Base-by-base conservation (phyloP, 768 basidiomycete genomes). In the Nidula microcarpa region DNA sequence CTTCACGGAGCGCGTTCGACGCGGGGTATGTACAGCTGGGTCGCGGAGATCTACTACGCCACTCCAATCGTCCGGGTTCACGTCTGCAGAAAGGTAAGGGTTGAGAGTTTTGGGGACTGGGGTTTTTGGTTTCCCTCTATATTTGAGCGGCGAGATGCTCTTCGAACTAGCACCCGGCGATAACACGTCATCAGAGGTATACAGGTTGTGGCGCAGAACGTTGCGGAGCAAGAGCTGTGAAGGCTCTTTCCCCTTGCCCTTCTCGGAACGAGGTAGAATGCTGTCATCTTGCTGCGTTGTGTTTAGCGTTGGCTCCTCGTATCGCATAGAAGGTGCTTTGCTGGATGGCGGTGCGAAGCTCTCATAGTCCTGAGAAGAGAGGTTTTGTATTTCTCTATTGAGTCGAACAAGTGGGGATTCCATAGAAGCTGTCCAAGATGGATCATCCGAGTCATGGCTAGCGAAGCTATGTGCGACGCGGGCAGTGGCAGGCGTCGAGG, bases 331-430 rank as follows among this genome's bases (percentile, higher is more conserved):
- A 23, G 46, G 55, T 18, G 39, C 55, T 33, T 59, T 54, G 6
- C 59, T 59, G 32, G 48, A 32, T 14, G 53, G 23, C 13, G 37
- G 18, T 30, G 50, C 50, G 39, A 45, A 39, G 6, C 41, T 44
- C 35, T 51, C 61, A 45, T 59, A 66, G 36, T 79, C 78, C 16
- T 80, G 76, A 33, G 66, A 67, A 5, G 79, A 70, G 41, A 89
- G 77, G 9, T 76, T 77, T 52, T 79, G 79, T 1, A 90, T 70
- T 44, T 87, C 82, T 39, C 81, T 75, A 58, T 82, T 83, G 51
- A 90, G 74, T 17, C 83, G 79, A 23, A 84, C 77, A 41, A 91
- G 76, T 6, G 92, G 89, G 0, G 85, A 86, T 63, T 91, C 88
- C 54, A 92, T 63, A 3, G 87, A 86, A 5, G 78, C 74, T n/a